A percentile compares a stretch with the other conserved stretches of the same genome.
These are phyloP conservation scores for Flaveria linearis DNA, from an alignment of 129 eudicot genomes.

Conservation along the genomic window DNA sequence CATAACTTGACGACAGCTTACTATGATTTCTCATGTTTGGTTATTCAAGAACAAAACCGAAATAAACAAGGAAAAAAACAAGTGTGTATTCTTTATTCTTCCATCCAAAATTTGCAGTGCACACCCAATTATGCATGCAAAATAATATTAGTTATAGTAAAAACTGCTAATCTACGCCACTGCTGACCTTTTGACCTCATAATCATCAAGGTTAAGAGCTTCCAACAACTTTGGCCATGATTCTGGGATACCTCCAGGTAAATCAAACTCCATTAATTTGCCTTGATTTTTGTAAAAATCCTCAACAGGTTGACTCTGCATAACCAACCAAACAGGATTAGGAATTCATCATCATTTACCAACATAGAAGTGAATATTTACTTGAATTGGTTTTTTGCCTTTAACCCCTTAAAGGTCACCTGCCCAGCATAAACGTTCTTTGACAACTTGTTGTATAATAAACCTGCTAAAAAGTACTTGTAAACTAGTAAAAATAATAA, in stretches of 20 bases:
- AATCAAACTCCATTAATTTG: conserved; percentile 79
- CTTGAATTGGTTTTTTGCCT: neutral
- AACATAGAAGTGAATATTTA: neutral
- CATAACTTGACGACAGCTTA: conserved; percentile 24
- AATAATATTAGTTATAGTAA: conserved; percentile 30
- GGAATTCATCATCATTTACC: neutral
- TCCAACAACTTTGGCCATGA: conserved; percentile 94
- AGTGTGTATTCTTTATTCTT: conserved; percentile 38
- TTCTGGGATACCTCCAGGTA: conserved; percentile 98
- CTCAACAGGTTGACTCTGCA: conserved; percentile 98
- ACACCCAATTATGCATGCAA: conserved; percentile 48
- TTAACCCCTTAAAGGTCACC: no score
- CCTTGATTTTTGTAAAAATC: conserved; percentile 71
- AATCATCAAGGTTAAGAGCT: conserved; percentile 86
- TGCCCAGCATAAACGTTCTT: neutral
- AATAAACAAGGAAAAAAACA: neutral
- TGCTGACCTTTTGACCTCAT: conserved; percentile 72
- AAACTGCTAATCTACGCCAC: conserved; percentile 48
- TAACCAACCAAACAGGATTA: conserved; percentile 26
- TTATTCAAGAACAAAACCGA: conserved; percentile 35
- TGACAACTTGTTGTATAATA: no score
- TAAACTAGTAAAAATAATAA: neutral
- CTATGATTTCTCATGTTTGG: conserved; percentile 32
- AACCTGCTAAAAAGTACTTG: neutral
- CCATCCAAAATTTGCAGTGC: conserved; percentile 59